Conservation (phyloP, 202 grass and related monocot species). For the Zoysia matrella region DNA sequence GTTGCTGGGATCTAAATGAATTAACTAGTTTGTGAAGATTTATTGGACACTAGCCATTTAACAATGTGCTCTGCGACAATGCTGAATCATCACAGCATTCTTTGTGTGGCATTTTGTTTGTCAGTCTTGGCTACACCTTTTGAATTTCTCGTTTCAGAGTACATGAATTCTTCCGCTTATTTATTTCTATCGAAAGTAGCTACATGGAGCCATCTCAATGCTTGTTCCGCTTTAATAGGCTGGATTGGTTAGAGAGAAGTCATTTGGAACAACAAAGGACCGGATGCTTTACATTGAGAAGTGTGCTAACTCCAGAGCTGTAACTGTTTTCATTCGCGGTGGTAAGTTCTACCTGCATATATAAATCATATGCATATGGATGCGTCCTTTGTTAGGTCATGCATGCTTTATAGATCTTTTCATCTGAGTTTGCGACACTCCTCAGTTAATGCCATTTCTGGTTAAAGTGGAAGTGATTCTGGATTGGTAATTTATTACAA, state of each 20-base stretch:
- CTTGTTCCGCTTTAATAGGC: slow-evolving; percentile 58
- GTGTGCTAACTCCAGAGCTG: slow-evolving; percentile 97
- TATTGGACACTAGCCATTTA: neutral
- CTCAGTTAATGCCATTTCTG: neutral
- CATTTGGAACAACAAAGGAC: slow-evolving; percentile 96
- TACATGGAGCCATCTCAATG: no score
- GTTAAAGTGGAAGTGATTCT: no score
- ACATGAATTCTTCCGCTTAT: neutral
- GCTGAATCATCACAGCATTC: neutral
- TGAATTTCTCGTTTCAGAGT: no score
- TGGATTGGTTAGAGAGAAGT: slow-evolving; percentile 95
- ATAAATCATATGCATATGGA: neutral
- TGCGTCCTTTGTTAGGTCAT: neutral
- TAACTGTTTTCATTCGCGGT: slow-evolving; percentile 97
- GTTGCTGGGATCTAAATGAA: no score
- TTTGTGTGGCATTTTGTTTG: no score
- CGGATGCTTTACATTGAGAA: slow-evolving; percentile 93
- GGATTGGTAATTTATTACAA: neutral
- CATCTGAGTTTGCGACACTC: neutral
- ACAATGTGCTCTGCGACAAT: neutral
- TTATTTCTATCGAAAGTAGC: neutral
- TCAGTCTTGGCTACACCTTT: no score
- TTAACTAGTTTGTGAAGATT: neutral
- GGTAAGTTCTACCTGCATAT: slow-evolving; percentile 57
- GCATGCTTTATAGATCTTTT: neutral